Evolutionary conservation across 2,329 filamentous ascomycete genomes (phyloP).

Genomic region (Phialophora tarda): DNA sequence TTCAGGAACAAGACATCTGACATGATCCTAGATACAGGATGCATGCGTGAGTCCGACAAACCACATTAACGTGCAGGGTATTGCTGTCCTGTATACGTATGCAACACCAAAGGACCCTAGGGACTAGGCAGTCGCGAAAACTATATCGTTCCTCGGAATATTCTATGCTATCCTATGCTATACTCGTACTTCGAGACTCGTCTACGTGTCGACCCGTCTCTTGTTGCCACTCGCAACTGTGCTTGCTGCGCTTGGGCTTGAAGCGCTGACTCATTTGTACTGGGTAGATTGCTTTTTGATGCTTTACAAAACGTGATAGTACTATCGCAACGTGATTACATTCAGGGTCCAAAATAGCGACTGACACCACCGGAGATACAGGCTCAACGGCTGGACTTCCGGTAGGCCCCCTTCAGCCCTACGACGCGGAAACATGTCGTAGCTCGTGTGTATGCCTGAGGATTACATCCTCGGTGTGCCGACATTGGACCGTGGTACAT

Average conservation of each 20-base stretch:
- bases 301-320: neutral
- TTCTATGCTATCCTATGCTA: too few species aligned
- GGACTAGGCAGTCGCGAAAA: neutral
- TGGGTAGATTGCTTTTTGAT: neutral
- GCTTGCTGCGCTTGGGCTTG: neutral
- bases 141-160: neutral
- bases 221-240: neutral
- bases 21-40: too few species aligned
- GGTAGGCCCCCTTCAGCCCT: neutral
- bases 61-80: neutral
- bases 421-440: neutral
- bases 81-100: neutral
- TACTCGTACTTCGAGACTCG: neutral
- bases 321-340: neutral
- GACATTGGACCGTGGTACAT: constrained; percentile 5
- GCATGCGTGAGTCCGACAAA: neutral
- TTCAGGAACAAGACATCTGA: neutral
- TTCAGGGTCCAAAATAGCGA: neutral
- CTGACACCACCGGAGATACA: neutral
- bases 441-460: neutral
- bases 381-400: neutral
- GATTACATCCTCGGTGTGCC: constrained; percentile 3
- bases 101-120: constrained; percentile 7
- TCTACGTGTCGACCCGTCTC: neutral
- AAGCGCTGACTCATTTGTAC: neutral